A percentile compares a stretch with the other conserved stretches of the same genome.
Evolutionary conservation across 768 basidiomycete genomes (phyloP).

Genomic region (Erythrobasidium yunnanense): DNA sequence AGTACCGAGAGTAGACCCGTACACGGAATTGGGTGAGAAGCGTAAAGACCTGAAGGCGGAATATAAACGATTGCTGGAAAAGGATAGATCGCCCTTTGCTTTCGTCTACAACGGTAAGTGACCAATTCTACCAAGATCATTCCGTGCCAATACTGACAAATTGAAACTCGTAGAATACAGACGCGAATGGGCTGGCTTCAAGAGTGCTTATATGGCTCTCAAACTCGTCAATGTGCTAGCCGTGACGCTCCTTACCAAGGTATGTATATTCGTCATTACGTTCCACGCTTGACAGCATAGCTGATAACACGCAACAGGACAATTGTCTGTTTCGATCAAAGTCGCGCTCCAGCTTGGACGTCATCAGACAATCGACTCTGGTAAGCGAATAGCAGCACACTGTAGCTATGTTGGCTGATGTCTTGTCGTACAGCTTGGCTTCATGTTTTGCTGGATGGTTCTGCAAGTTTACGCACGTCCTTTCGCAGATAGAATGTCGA

Average conservation of each 20-base stretch:
- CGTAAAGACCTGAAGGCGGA: slow-evolving; percentile 52
- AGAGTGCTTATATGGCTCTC: slow-evolving; percentile 41
- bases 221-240: slow-evolving; percentile 60
- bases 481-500: slow-evolving; percentile 29
- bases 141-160: not conserved
- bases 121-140: too few species aligned
- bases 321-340: slow-evolving; percentile 61
- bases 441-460: slow-evolving; percentile 53
- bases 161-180: slow-evolving; percentile 52
- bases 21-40: slow-evolving; percentile 58
- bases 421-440: slow-evolving; percentile 42
- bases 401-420: not conserved
- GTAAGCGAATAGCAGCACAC: not conserved
- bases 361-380: slow-evolving; percentile 56
- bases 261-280: not conserved
- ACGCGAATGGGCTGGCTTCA: slow-evolving; percentile 53
- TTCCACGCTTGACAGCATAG: not conserved
- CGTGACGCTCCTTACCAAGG: slow-evolving; percentile 53
- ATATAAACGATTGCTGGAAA: slow-evolving; percentile 56
- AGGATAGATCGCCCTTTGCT: slow-evolving; percentile 57
- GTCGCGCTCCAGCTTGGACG: slow-evolving; percentile 48
- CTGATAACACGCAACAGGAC: slow-evolving; percentile 39
- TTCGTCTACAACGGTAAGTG: slow-evolving; percentile 59
- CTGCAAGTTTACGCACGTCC: slow-evolving; percentile 36
- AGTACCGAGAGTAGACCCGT: slow-evolving; percentile 57